A percentile compares a stretch with the other conserved stretches of the same genome.
phyloP scores from a whole-genome alignment of 139 green algal genomes.

The Spirogloea muscicola region DNA sequence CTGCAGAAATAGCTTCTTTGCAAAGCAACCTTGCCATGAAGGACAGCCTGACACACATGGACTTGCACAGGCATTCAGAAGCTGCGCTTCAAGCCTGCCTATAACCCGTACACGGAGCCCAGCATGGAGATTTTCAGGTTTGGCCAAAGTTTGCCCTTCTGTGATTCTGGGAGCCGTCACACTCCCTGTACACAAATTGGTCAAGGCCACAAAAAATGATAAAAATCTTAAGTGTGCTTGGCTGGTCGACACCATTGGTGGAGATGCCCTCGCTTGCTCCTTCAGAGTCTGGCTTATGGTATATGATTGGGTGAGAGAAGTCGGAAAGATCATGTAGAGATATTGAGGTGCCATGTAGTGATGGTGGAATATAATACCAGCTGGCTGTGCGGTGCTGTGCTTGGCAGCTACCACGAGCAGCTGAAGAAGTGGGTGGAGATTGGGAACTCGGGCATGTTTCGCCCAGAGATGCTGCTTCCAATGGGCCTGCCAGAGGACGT shows the following conservation, averaged over 20 bases:
- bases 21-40: no score
- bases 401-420: conserved; percentile 79
- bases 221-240: no score
- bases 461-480: conserved; percentile 92
- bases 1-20: no score
- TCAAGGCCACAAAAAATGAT: not conserved
- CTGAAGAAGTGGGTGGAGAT: conserved; percentile 98
- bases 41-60: not conserved
- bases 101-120: conserved; percentile 99
- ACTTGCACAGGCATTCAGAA: conserved; percentile 69
- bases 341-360: no score
- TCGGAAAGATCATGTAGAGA: no score
- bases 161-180: not conserved
- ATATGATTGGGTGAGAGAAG: not conserved
- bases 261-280: not conserved
- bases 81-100: conserved; percentile 98
- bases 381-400: no score
- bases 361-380: no score
- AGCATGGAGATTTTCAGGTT: conserved; percentile 98
- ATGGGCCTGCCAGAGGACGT: conserved; percentile 97
- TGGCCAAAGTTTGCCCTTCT: no score
- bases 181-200: not conserved
- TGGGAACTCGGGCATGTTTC: conserved; percentile 77
- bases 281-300: not conserved
- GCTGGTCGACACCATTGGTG: not conserved